Conservation (phyloP, 805 yeast genomes). For the Metschnikowia shivogae region DNA sequence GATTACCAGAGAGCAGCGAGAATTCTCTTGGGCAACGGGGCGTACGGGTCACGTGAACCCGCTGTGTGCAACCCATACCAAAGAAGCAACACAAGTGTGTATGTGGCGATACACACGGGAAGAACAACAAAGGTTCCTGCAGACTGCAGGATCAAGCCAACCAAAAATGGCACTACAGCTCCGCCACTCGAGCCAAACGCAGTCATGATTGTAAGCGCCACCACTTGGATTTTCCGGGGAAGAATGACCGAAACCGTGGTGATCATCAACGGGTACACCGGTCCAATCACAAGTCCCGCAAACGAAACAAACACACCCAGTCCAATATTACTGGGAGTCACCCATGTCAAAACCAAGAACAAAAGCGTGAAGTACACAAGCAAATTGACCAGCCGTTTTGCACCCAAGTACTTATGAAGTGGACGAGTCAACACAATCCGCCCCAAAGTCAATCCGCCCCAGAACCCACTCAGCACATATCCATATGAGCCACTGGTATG, state of each 20-base stretch:
- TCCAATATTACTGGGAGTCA: slow-evolving; percentile 10
- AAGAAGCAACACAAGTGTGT: slow-evolving; percentile 14
- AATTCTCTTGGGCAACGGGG: not conserved
- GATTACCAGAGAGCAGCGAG: not conserved
- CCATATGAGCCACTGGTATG: slow-evolving; percentile 18
- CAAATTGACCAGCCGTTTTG: slow-evolving; percentile 14
- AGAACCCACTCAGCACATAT: slow-evolving; percentile 23
- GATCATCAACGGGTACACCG: slow-evolving; percentile 23
- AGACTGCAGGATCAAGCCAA: slow-evolving; percentile 21
- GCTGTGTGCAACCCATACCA: slow-evolving; percentile 12
- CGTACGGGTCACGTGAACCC: not conserved
- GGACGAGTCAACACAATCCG: slow-evolving; percentile 18
- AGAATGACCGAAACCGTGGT: slow-evolving; percentile 19
- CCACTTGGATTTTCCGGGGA: slow-evolving; percentile 23
- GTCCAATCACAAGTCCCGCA: slow-evolving; percentile 21
- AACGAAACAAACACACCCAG: slow-evolving; percentile 18
- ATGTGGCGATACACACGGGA: slow-evolving; percentile 20
- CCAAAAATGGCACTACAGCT: slow-evolving; percentile 22
- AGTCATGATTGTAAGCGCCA: slow-evolving; percentile 22
- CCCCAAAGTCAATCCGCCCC: slow-evolving; percentile 25
- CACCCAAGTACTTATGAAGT: slow-evolving; percentile 16
- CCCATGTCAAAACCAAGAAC: slow-evolving; percentile 18
- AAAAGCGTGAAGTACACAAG: slow-evolving; percentile 12
- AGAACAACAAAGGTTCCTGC: slow-evolving; percentile 23
- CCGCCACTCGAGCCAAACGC: slow-evolving; percentile 26